These are phyloP conservation scores for Phaffia tasmanica DNA, from an alignment of 768 basidiomycete species.

Conservation along the genomic window DNA sequence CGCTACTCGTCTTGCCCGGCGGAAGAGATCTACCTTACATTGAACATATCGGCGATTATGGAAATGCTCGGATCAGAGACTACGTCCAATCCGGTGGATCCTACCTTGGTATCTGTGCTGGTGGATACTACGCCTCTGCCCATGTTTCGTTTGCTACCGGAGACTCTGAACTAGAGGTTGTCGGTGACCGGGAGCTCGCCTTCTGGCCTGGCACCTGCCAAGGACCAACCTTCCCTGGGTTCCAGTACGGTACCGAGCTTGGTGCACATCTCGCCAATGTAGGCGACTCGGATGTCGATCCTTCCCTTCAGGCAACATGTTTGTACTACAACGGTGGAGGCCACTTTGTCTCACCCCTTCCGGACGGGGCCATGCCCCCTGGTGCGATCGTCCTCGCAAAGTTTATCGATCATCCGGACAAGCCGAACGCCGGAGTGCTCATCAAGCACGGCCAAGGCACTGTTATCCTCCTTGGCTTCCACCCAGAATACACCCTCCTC, in stretches of 20 bases:
- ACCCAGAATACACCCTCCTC: constrained; percentile 49
- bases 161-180: constrained; percentile 37
- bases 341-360: constrained; percentile 35
- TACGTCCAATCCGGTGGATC: constrained; percentile 60
- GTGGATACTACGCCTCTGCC: constrained; percentile 46
- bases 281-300: no score
- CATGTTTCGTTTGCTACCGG: constrained; percentile 42
- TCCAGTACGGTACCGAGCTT: constrained; percentile 42
- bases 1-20: constrained; percentile 69
- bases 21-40: constrained; percentile 44
- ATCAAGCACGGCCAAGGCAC: constrained; percentile 44
- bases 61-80: constrained; percentile 45
- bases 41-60: constrained; percentile 36
- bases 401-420: constrained; percentile 33
- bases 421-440: constrained; percentile 39
- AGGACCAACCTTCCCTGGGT: constrained; percentile 42
- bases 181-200: constrained; percentile 39
- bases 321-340: constrained; percentile 46
- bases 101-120: constrained; percentile 56
- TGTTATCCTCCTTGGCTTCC: constrained; percentile 49
- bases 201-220: constrained; percentile 42
- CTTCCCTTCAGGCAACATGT: no score
- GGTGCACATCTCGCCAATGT: constrained; percentile 40
- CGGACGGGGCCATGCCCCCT: not conserved
- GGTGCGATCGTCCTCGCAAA: constrained; percentile 39